Conservation (phyloP, 2,329 filamentous ascomycete species). For the Diaporthe batatas region DNA sequence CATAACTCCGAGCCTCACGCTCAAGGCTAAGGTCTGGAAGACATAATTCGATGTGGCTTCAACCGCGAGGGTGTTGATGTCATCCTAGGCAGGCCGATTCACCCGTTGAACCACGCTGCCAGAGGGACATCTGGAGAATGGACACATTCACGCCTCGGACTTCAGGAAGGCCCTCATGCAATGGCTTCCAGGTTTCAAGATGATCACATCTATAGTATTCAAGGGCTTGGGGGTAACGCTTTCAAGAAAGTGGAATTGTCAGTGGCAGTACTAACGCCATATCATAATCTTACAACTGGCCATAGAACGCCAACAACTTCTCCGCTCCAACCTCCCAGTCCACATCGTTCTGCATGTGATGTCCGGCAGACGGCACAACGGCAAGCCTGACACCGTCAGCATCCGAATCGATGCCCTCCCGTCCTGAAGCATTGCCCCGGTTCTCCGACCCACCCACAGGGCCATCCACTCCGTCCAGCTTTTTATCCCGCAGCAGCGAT, state of each 20-base stretch:
- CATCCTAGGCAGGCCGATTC: neutral
- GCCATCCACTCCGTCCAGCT: neutral
- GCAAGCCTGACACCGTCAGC: slow-evolving; percentile 56
- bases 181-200: too few relatives aligned
- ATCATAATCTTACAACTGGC: neutral
- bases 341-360: slow-evolving; percentile 67
- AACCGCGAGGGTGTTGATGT: neutral
- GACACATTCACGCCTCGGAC: too few relatives aligned
- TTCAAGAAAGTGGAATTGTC: neutral
- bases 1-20: neutral
- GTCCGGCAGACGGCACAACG: slow-evolving; percentile 60
- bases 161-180: too few relatives aligned
- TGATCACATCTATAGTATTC: neutral
- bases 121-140: too few relatives aligned
- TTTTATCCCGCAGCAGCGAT: neutral
- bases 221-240: neutral
- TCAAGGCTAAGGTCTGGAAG: neutral
- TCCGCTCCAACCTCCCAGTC: slow-evolving; percentile 61
- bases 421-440: neutral
- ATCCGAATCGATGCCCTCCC: slow-evolving; percentile 26
- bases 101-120: too few relatives aligned
- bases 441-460: neutral
- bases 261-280: neutral
- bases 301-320: slow-evolving; percentile 50
- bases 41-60: too few relatives aligned